Evolutionary conservation across 108 stramenopile genomes (phyloP).

Genomic region (Conticribra weissflogii): DNA sequence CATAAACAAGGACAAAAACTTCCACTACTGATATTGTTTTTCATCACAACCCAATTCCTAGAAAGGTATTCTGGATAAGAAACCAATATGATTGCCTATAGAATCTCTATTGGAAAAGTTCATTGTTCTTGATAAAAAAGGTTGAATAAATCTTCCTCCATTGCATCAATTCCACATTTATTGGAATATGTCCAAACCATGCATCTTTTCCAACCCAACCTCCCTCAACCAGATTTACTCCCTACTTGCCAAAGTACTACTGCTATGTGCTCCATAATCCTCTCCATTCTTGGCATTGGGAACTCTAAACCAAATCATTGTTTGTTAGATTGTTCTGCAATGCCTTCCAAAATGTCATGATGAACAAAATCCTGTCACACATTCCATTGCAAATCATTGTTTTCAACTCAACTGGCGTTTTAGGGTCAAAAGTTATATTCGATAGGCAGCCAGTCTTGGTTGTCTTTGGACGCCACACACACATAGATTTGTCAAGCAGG

Average conservation of each 20-base stretch:
- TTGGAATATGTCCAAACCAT: constrained; percentile 18
- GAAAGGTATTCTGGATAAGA: background rate
- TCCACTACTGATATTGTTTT: background rate
- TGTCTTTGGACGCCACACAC: too few relatives aligned
- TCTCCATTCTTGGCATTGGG: background rate
- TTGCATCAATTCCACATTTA: constrained; percentile 3
- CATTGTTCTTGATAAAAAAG: constrained; percentile 12
- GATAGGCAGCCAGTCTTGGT: too few relatives aligned
- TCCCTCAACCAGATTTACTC: background rate
- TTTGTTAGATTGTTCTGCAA: constrained; percentile 1
- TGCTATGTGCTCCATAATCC: background rate
- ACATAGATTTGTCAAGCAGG: too few relatives aligned
- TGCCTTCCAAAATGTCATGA: constrained; percentile 6
- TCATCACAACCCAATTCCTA: constrained; percentile 10
- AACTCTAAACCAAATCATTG: background rate
- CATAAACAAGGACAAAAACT: constrained; percentile 9
- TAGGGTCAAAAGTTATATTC: too few relatives aligned
- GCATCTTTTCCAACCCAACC: constrained; percentile 24
- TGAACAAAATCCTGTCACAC: constrained; percentile 1
- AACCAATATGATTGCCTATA: background rate
- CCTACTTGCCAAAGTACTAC: constrained; percentile 4
- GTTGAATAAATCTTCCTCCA: constrained; percentile 8
- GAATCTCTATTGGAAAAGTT: constrained; percentile 1
- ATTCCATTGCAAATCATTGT: constrained; percentile 11
- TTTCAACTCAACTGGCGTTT: too few relatives aligned